Evolutionary conservation across 169 alveolate species (phyloP).

Genomic region (Amoebophrya sp.): DNA sequence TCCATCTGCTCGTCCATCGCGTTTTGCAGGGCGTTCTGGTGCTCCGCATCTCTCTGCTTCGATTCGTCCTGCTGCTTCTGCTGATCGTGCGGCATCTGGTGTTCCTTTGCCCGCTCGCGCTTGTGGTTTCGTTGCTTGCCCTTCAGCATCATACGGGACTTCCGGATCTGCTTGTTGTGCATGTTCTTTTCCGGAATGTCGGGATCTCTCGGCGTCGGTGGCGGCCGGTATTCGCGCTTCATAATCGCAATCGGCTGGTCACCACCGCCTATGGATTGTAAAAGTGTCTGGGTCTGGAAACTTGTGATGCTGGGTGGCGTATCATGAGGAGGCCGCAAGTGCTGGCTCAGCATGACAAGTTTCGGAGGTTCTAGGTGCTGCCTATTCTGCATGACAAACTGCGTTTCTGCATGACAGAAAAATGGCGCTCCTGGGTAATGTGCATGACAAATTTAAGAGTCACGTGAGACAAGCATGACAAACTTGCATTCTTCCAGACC

Average conservation of each 20-base stretch:
- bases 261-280: neutral
- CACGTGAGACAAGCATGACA: too few relatives aligned
- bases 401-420: too few relatives aligned
- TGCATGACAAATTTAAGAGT: too few relatives aligned
- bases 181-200: conserved; percentile 21
- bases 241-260: neutral
- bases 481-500: too few relatives aligned
- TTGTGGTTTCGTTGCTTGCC: neutral
- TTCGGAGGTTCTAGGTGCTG: too few relatives aligned
- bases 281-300: too few relatives aligned
- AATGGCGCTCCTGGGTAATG: too few relatives aligned
- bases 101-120: neutral
- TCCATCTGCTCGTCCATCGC: neutral
- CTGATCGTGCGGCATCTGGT: neutral
- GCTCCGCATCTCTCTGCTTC: neutral
- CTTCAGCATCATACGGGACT: neutral
- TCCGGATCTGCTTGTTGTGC: neutral
- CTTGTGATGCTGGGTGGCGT: too few relatives aligned
- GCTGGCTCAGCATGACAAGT: too few relatives aligned
- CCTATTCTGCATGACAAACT: too few relatives aligned
- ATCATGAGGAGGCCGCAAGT: too few relatives aligned
- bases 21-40: neutral
- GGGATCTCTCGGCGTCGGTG: neutral
- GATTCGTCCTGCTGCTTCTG: neutral
- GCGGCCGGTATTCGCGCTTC: neutral